A percentile compares a stretch with the other conserved stretches of the same genome.
Conservation (phyloP, 225 moss, liverwort and hornwort genomes). For the Lunularia cruciata region DNA sequence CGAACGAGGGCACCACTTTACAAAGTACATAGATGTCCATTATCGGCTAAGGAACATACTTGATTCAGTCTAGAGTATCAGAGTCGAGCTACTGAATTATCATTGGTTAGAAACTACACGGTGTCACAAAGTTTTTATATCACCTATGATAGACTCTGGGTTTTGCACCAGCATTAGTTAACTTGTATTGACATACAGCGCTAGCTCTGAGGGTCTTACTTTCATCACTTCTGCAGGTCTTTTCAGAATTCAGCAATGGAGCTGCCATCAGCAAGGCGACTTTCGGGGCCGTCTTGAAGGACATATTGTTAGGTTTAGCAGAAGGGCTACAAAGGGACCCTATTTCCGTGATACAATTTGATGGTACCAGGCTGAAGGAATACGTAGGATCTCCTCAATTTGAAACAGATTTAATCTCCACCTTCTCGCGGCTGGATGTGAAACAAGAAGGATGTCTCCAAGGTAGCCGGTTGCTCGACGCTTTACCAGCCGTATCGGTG, state of each 20-base stretch:
- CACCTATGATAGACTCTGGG: too few species aligned
- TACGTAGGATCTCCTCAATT: conserved; percentile 44
- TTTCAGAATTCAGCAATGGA: conserved; percentile 55
- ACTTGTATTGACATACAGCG: too few species aligned
- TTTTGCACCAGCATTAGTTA: too few species aligned
- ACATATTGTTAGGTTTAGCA: conserved; percentile 70
- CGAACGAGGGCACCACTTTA: too few species aligned
- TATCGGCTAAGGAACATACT: too few species aligned
- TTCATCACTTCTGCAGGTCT: conserved; percentile 73
- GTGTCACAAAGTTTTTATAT: too few species aligned
- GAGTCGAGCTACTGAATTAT: too few species aligned
- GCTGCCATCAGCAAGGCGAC: conserved; percentile 51
- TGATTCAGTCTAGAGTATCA: too few species aligned
- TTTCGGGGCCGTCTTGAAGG: conserved; percentile 61
- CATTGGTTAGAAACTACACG: too few species aligned
- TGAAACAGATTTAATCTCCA: conserved; percentile 53
- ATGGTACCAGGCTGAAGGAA: conserved; percentile 48
- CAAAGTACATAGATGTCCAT: too few species aligned
- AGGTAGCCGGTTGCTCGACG: conserved; percentile 44
- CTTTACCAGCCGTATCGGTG: conserved; percentile 45
- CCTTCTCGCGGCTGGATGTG: conserved; percentile 49
- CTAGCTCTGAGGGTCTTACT: too few species aligned
- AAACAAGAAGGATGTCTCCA: conserved; percentile 39
- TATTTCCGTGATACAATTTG: conserved; percentile 45
- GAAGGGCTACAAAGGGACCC: conserved; percentile 89